Evolutionary conservation across 257 asterid species (phyloP).

Genomic region (Nyctanthes arbortristis): DNA sequence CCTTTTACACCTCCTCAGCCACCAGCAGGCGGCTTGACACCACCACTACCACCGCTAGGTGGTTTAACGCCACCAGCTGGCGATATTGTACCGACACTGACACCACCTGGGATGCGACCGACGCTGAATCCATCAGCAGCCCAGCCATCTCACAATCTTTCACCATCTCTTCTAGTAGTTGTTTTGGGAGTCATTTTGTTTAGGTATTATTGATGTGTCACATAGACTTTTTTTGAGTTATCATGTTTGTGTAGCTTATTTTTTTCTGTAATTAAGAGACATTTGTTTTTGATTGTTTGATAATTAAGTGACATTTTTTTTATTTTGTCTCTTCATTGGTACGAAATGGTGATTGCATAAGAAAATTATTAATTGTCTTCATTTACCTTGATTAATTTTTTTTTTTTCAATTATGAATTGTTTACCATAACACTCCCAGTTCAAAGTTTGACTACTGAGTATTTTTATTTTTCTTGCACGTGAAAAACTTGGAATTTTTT

Average conservation of each 20-base stretch:
- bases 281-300: not conserved
- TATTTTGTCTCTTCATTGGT: too few species aligned
- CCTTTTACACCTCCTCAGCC: slow-evolving; percentile 31
- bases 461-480: too few species aligned
- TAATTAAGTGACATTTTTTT: not conserved
- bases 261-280: not conserved
- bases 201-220: slow-evolving; percentile 24
- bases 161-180: slow-evolving; percentile 30
- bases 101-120: slow-evolving; percentile 63
- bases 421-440: too few species aligned
- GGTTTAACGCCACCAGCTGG: slow-evolving; percentile 22
- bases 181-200: slow-evolving; percentile 35
- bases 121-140: slow-evolving; percentile 49
- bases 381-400: not conserved
- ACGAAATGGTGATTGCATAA: not conserved
- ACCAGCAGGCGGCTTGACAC: slow-evolving; percentile 15
- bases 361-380: not conserved
- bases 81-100: slow-evolving; percentile 37
- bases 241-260: slow-evolving; percentile 1
- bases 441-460: too few species aligned
- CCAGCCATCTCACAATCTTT: slow-evolving; percentile 18
- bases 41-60: slow-evolving; percentile 24
- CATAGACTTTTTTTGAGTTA: not conserved
- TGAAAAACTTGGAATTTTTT: too few species aligned
- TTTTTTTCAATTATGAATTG: too few species aligned